These are phyloP conservation scores for Penicillium paxilli DNA, from an alignment of 495 filamentous ascomycete species.

Conservation along the genomic window DNA sequence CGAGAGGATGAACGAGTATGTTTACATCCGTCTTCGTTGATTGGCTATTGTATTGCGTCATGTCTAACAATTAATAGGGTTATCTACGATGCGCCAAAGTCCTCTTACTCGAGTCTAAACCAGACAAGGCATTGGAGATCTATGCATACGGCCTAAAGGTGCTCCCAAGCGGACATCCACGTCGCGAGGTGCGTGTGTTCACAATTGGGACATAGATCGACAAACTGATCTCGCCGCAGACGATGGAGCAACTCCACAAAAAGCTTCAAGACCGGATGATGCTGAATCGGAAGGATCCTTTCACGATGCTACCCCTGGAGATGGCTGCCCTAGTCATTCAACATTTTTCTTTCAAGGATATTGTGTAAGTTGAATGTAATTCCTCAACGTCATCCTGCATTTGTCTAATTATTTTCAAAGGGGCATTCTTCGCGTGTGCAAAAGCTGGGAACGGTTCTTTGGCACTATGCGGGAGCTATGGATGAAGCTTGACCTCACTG, in stretches of 20 bases:
- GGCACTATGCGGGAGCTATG: slow-evolving; percentile 45
- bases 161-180: slow-evolving; percentile 41
- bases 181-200: slow-evolving; percentile 42
- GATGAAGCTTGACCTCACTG: slow-evolving; percentile 52
- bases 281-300: slow-evolving; percentile 42
- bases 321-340: slow-evolving; percentile 45
- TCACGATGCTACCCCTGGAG: slow-evolving; percentile 49
- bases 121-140: slow-evolving; percentile 54
- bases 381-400: background rate
- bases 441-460: slow-evolving; percentile 51
- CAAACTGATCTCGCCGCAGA: slow-evolving; percentile 25
- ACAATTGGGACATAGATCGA: background rate
- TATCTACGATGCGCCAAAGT: slow-evolving; percentile 66
- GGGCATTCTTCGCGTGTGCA: slow-evolving; percentile 52
- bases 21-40: background rate
- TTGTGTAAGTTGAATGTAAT: slow-evolving; percentile 40
- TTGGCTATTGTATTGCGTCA: background rate
- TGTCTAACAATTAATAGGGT: slow-evolving; percentile 40
- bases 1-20: slow-evolving; percentile 49
- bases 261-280: slow-evolving; percentile 40
- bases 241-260: slow-evolving; percentile 43
- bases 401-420: slow-evolving; percentile 21
- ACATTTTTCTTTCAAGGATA: slow-evolving; percentile 47
- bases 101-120: slow-evolving; percentile 54
- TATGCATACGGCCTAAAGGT: slow-evolving; percentile 60